Percentiles rank a stretch among this genome's conserved stretches.
phyloP scores from a whole-genome alignment of 495 filamentous ascomycete species.

The Aspergillus nanangensis region DNA sequence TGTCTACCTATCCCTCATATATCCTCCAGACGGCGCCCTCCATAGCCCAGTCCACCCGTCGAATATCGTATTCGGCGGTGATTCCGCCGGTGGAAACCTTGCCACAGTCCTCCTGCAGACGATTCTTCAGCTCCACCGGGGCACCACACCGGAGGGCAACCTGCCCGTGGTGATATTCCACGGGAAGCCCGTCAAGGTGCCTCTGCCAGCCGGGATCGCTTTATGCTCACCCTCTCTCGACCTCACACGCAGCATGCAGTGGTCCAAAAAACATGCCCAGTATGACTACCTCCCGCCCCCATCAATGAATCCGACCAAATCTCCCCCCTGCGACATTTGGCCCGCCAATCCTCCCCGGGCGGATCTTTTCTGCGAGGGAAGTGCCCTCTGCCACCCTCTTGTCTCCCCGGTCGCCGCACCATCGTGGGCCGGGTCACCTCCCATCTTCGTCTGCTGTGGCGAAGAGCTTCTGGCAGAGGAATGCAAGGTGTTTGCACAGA shows the following conservation, averaged over 20 bases:
- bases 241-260: slow-evolving; percentile 68
- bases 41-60: slow-evolving; percentile 65
- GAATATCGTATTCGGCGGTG: slow-evolving; percentile 78
- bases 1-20: slow-evolving; percentile 77
- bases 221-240: slow-evolving; percentile 73
- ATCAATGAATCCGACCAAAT: slow-evolving; percentile 25
- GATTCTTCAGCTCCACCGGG: slow-evolving; percentile 64
- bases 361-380: slow-evolving; percentile 63
- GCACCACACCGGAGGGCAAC: slow-evolving; percentile 18
- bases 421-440: slow-evolving; percentile 64
- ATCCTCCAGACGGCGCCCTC: slow-evolving; percentile 68
- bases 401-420: slow-evolving; percentile 60
- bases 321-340: slow-evolving; percentile 61
- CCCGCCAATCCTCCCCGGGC: slow-evolving; percentile 64
- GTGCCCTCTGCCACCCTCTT: slow-evolving; percentile 66
- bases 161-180: slow-evolving; percentile 56
- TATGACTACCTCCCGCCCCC: slow-evolving; percentile 73
- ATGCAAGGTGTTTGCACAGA: slow-evolving; percentile 52
- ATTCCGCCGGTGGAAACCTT: slow-evolving; percentile 84
- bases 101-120: slow-evolving; percentile 66
- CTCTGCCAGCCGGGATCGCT: slow-evolving; percentile 66
- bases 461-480: slow-evolving; percentile 80
- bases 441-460: slow-evolving; percentile 69
- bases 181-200: slow-evolving; percentile 52
- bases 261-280: slow-evolving; percentile 52